These are phyloP conservation scores for Torulaspora pretoriensis DNA, from an alignment of 1,139 yeast species.

Conservation along the genomic window DNA sequence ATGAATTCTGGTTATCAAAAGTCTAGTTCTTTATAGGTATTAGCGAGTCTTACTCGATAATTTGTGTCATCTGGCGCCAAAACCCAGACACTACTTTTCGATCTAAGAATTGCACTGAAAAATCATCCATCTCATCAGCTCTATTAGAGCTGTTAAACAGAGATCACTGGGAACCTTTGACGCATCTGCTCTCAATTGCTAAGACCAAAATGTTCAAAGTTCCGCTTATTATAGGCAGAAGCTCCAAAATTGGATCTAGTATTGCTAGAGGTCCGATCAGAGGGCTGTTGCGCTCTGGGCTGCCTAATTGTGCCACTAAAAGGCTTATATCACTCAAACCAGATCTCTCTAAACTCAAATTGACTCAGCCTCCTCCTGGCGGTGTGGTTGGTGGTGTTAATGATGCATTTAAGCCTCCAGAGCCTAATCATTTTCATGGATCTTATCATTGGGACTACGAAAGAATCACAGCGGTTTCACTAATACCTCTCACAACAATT, in stretches of 20 bases:
- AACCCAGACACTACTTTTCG: slow-evolving; percentile 4
- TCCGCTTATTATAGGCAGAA: slow-evolving; percentile 2
- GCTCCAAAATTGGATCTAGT: neutral
- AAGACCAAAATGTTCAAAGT: neutral
- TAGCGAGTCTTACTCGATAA: neutral
- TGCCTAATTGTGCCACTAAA: neutral
- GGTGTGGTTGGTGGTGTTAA: slow-evolving; percentile 68
- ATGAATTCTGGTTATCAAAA: neutral
- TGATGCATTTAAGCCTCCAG: slow-evolving; percentile 70
- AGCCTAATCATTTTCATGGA: slow-evolving; percentile 62
- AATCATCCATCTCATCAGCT: slow-evolving; percentile 3
- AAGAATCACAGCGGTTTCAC: slow-evolving; percentile 56
- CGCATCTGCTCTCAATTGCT: no score
- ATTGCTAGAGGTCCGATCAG: neutral
- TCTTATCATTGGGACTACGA: slow-evolving; percentile 90
- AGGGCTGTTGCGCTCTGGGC: neutral
- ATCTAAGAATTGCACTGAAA: neutral
- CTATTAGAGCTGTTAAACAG: neutral
- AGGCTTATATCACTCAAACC: slow-evolving; percentile 41
- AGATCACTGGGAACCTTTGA: no score
- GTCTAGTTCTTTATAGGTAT: neutral
- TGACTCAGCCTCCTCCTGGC: slow-evolving; percentile 65
- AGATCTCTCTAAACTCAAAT: slow-evolving; percentile 44
- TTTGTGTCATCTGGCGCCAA: slow-evolving; percentile 12
- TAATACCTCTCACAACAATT: slow-evolving; percentile 69